Conservation (phyloP, 2,329 filamentous ascomycete genomes). For the Pseudopyricularia javanii region DNA sequence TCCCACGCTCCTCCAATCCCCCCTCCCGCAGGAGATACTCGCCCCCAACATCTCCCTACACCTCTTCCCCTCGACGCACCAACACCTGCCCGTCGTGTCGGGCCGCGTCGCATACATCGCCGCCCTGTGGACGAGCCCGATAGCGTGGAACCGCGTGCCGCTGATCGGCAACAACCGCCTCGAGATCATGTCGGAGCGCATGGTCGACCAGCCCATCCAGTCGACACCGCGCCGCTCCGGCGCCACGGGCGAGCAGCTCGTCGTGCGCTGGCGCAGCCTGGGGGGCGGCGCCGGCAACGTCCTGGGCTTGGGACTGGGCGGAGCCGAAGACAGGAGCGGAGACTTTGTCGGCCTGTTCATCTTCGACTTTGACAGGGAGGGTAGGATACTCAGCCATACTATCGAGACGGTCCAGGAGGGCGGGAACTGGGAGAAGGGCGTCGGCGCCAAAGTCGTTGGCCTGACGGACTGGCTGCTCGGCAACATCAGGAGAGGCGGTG, state of each 20-base stretch:
- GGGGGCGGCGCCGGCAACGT: conserved; percentile 26
- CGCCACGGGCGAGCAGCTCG: conserved; percentile 61
- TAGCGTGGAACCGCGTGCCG: conserved; percentile 89
- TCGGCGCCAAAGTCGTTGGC: conserved; percentile 75
- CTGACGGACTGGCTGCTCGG: conserved; percentile 92
- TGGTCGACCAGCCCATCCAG: conserved; percentile 41
- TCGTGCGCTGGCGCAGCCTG: conserved; percentile 78
- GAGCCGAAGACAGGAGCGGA: conserved; percentile 47
- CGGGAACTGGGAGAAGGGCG: conserved; percentile 67
- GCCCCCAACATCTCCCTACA: conserved; percentile 60
- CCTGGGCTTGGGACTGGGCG: conserved; percentile 20
- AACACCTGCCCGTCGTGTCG: conserved; percentile 82
- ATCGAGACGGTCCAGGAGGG: conserved; percentile 88
- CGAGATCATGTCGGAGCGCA: conserved; percentile 79
- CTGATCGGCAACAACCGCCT: conserved; percentile 83
- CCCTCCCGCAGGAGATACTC: conserved; percentile 63
- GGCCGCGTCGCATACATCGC: conserved; percentile 85
- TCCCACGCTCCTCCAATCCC: conserved; percentile 54
- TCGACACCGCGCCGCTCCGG: conserved; percentile 26
- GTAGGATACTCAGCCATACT: conserved; percentile 73
- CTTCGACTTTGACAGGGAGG: conserved; percentile 87
- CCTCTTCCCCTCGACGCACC: conserved; percentile 66
- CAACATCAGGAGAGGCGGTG: conserved; percentile 40
- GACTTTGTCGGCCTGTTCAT: conserved; percentile 88
- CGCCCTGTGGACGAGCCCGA: conserved; percentile 87